Base-by-base conservation (phyloP, 2,329 filamentous ascomycete species). In the Tetracladium maxilliforme region DNA sequence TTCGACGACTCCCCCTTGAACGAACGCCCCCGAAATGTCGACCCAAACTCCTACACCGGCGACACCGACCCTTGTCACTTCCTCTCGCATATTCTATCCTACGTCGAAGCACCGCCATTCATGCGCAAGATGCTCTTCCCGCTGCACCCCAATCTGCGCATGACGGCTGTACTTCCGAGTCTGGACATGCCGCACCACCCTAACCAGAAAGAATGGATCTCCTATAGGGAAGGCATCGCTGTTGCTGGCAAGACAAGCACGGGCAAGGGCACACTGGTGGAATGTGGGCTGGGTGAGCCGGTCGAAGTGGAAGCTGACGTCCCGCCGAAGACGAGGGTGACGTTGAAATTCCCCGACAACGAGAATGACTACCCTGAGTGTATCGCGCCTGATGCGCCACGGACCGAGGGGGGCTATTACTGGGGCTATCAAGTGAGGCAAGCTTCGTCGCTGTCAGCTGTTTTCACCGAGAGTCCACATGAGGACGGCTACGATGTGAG, bases 141-240 rank as follows among this genome's bases (percentile, higher is more conserved):
- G 14, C 56, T 84, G 33, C 82, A 92, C 42, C 72, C 78, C 7
- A 86, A 92, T 43, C 58, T 92, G 21, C 61, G 69, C 19, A 69
- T 70, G 9, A 80, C 79, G 19, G 81, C 80, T 6, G 61, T 74
- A 19, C 54, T 92, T 15, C 79, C 79, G 1, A 80, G 69, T 40
- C 55, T 92, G 29, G 83, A 92, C 45, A 82, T 90, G 64, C 83
- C 83, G 10, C 80, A 87, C 45, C 83, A 92, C 48, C 61, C 84
- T 7, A 65, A 78, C 33, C 63, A 66, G 10, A 68, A 76, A 27
- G 81, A 92, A 41, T 84, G 76, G 71, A 71, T 82, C 34, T 65
- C 67, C 10, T 92, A 81, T 44, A 70, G 81, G 13, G 83, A 92
- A 43, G 83, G 81, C 5, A 69, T 87, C 14, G 72, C 76, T 1